These are phyloP conservation scores for Cryptosporidium andersoni DNA, from an alignment of 169 alveolate genomes.

Conservation along the genomic window DNA sequence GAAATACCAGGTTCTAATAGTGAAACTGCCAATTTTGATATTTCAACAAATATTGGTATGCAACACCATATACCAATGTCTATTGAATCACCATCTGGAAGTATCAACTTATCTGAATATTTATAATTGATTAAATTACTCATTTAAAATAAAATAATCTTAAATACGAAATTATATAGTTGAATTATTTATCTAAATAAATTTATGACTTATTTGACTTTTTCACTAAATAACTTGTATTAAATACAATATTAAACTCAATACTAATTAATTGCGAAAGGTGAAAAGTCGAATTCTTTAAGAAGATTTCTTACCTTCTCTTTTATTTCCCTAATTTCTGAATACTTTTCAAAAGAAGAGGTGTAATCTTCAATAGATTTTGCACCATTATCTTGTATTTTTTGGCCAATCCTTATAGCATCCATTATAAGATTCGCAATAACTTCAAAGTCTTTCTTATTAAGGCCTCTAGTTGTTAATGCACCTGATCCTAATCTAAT, in stretches of 20 bases:
- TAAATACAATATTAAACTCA: not conserved
- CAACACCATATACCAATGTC: conserved; percentile 9
- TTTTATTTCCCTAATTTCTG: conserved; percentile 12
- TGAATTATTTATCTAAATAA: too few relatives aligned
- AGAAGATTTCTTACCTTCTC: conserved; percentile 12
- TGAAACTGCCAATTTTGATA: conserved; percentile 25
- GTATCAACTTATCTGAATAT: conserved; percentile 21
- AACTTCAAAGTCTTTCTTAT: conserved; percentile 75
- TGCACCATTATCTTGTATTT: conserved; percentile 69
- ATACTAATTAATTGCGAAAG: not conserved
- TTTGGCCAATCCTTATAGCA: conserved; percentile 64
- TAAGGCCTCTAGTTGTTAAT: conserved; percentile 82
- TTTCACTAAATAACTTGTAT: too few relatives aligned
- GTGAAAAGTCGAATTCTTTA: conserved; percentile 14
- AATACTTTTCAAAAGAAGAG: not conserved
- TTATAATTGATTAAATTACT: not conserved
- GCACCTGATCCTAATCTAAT: conserved; percentile 86
- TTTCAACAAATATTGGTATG: not conserved
- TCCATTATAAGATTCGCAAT: conserved; percentile 77
- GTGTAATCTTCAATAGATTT: conserved; percentile 35
- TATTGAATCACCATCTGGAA: conserved; percentile 4
- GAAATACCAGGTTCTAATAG: conserved; percentile 31
- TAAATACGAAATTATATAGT: not conserved
- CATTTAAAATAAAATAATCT: not conserved
- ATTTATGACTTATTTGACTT: too few relatives aligned